Conservation (phyloP, 2,329 filamentous ascomycete genomes). For the Verticillium longisporum region DNA sequence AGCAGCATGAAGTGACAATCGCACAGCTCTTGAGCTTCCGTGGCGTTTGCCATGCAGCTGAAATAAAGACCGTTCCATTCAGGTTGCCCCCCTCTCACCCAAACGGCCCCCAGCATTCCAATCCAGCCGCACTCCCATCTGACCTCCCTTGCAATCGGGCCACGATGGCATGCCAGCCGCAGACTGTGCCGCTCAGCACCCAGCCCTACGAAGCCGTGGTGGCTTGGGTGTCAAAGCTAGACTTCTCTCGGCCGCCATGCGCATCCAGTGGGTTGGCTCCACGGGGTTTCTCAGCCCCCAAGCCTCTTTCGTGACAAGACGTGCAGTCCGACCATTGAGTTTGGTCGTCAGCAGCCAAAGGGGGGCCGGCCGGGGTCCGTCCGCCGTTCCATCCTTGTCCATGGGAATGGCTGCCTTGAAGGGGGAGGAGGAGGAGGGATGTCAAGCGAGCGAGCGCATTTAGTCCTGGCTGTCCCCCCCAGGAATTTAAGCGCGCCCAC, state of each 20-base stretch:
- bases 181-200: background rate
- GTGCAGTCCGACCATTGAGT: background rate
- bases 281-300: background rate
- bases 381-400: background rate
- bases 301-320: background rate
- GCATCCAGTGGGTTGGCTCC: background rate
- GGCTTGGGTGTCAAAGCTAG: background rate
- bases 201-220: background rate
- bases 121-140: background rate
- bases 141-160: background rate
- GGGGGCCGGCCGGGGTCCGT: background rate
- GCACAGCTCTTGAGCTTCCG: background rate
- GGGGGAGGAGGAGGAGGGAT: background rate
- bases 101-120: background rate
- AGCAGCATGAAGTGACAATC: too few relatives aligned
- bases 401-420: background rate
- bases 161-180: background rate
- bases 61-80: background rate
- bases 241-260: background rate
- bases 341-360: background rate
- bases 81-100: background rate
- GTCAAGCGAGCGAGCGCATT: background rate
- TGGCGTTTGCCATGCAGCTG: background rate
- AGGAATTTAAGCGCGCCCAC: background rate
- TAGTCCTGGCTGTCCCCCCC: background rate